phyloP scores from a whole-genome alignment of 495 filamentous ascomycete genomes.

The Hapsidospora chrysogenum region DNA sequence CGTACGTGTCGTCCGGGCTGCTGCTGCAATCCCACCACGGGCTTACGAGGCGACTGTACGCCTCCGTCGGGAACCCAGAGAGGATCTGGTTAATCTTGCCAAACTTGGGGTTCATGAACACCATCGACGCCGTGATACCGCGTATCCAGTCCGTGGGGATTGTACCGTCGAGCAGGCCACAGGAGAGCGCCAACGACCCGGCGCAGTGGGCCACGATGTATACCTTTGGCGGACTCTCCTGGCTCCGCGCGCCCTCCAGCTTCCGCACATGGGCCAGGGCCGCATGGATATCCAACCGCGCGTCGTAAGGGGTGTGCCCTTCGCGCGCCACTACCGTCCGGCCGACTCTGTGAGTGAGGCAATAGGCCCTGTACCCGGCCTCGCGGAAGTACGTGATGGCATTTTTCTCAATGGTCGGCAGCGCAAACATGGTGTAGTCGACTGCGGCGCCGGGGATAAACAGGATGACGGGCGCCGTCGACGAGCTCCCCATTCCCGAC shows the following conservation, averaged over 20 bases:
- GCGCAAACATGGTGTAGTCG: constrained; percentile 45
- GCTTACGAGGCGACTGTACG: constrained; percentile 29
- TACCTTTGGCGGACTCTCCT: too few relatives aligned
- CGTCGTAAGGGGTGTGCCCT: constrained; percentile 42
- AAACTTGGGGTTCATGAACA: constrained; percentile 51
- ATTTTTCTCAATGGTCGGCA: constrained; percentile 49
- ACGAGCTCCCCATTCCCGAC: constrained; percentile 6
- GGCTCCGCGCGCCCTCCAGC: constrained; percentile 11
- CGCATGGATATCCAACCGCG: constrained; percentile 43
- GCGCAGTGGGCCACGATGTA: constrained; percentile 54
- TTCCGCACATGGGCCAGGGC: constrained; percentile 36
- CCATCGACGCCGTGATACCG: constrained; percentile 45
- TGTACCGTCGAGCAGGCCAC: constrained; percentile 47
- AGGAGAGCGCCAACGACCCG: constrained; percentile 41
- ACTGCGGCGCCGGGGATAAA: constrained; percentile 47
- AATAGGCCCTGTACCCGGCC: constrained; percentile 40
- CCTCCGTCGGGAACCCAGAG: constrained; percentile 25
- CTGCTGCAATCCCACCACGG: constrained; percentile 38
- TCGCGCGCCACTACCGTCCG: constrained; percentile 33
- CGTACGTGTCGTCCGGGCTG: constrained; percentile 22
- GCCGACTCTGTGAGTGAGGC: constrained; percentile 45
- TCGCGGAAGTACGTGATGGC: constrained; percentile 46
- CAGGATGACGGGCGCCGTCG: constrained; percentile 20
- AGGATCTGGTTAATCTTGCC: constrained; percentile 40
- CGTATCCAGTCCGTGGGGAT: constrained; percentile 39